A percentile compares a stretch with the other conserved stretches of the same genome.
Conservation (phyloP, 73 alveolate genomes). For the Tetrahymena elliotti region DNA sequence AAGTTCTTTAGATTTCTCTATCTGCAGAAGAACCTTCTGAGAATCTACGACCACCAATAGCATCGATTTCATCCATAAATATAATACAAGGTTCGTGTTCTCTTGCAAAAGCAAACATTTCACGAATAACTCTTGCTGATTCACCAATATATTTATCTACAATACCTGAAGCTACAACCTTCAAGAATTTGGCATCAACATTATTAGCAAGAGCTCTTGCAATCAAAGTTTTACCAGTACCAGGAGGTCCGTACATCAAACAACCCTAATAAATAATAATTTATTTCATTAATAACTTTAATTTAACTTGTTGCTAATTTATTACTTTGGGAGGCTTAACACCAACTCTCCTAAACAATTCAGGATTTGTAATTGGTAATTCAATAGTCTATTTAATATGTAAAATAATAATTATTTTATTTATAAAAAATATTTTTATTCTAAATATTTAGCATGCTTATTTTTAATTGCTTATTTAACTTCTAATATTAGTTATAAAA, state of each 20-base stretch:
- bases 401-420: neutral
- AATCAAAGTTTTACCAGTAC: constrained; percentile 98
- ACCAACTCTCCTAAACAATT: constrained; percentile 97
- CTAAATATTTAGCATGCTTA: neutral
- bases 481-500: neutral
- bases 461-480: neutral
- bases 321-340: constrained; percentile 93
- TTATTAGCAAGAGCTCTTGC: constrained; percentile 99
- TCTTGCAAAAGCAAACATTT: constrained; percentile 99
- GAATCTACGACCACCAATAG: constrained; percentile 95
- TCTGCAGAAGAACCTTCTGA: constrained; percentile 96
- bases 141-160: constrained; percentile 99
- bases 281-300: neutral
- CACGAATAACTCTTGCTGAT: constrained; percentile 98
- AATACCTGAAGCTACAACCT: constrained; percentile 95
- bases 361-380: constrained; percentile 98
- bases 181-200: constrained; percentile 90
- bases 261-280: constrained; percentile 61
- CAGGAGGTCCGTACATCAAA: constrained; percentile 99
- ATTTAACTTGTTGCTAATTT: neutral
- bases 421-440: neutral
- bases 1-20: constrained; percentile 98
- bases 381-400: constrained; percentile 71
- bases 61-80: constrained; percentile 98
- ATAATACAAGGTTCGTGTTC: constrained; percentile 96